These are phyloP conservation scores for Aegilops umbellulata DNA, from an alignment of 176 grass and related monocot species.

Conservation along the genomic window DNA sequence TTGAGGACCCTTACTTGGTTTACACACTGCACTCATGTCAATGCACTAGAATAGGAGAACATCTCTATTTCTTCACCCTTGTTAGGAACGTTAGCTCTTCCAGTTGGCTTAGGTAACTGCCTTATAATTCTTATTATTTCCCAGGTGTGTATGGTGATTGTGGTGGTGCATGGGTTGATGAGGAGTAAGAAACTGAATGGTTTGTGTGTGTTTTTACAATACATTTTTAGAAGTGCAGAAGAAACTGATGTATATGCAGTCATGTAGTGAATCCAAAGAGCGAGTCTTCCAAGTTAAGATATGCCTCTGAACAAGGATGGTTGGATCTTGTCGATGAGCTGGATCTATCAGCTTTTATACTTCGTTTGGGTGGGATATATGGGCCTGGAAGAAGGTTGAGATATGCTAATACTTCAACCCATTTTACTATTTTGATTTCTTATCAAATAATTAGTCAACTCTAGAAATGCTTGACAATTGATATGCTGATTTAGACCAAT, in stretches of 20 bases:
- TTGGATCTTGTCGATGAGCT: constrained; percentile 41
- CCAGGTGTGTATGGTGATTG: constrained; percentile 97
- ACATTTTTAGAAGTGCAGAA: constrained; percentile 9
- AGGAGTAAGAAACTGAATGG: constrained; percentile 58
- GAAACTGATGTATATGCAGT: constrained; percentile 42
- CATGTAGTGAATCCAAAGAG: constrained; percentile 62
- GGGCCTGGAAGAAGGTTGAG: constrained; percentile 89
- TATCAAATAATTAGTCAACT: constrained; percentile 5
- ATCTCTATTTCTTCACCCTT: not conserved
- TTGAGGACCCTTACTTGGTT: not conserved
- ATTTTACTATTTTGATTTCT: constrained; percentile 23
- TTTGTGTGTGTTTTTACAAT: not conserved
- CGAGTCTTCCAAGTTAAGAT: constrained; percentile 55
- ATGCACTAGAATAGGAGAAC: not conserved
- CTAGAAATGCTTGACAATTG: not conserved
- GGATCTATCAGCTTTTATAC: constrained; percentile 57
- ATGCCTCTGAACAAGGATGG: constrained; percentile 76
- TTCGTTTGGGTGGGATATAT: constrained; percentile 91
- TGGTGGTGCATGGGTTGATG: constrained; percentile 66
- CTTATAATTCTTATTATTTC: not conserved
- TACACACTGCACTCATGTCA: not conserved
- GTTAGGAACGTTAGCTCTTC: not conserved
- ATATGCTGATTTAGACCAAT: constrained; percentile 2
- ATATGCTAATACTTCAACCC: constrained; percentile 5
- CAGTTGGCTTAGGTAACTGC: not conserved